Percentiles rank a stretch among this genome's conserved stretches.
Evolutionary conservation across 164 flowering plant species (phyloP).

Genomic region (Magnolia changhungtana): DNA sequence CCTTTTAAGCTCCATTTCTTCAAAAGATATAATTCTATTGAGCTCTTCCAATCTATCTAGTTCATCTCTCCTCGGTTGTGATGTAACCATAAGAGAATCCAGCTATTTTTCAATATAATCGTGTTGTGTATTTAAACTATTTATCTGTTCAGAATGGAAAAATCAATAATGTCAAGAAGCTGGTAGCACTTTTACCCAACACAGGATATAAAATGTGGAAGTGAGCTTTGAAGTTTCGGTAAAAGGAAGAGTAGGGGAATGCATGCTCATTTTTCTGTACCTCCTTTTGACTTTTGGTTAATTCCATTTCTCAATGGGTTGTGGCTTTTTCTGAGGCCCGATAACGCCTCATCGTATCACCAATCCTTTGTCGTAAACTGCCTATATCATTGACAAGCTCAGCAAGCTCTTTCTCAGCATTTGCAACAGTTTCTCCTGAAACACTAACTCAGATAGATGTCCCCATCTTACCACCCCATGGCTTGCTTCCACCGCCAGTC

Average conservation of each 20-base stretch:
- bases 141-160: conserved; percentile 50
- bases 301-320: conserved; percentile 63
- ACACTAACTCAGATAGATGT: conserved; percentile 82
- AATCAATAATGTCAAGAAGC: neutral
- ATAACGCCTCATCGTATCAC: conserved; percentile 54
- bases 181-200: neutral
- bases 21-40: conserved; percentile 43
- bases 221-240: neutral
- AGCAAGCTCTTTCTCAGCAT: conserved; percentile 72
- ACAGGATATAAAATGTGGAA: neutral
- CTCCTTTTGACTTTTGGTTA: conserved; percentile 82
- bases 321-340: conserved; percentile 60
- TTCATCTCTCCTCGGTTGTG: conserved; percentile 70
- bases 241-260: neutral
- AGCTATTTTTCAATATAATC: conserved; percentile 77
- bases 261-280: conserved; percentile 26
- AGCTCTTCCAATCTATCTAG: conserved; percentile 58
- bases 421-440: conserved; percentile 62
- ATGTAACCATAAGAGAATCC: conserved; percentile 65
- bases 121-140: conserved; percentile 59
- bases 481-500: conserved; percentile 95
- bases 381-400: conserved; percentile 44
- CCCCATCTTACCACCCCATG: conserved; percentile 96
- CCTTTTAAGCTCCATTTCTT: conserved; percentile 71
- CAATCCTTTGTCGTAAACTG: conserved; percentile 46